Conservation (phyloP, 1,284 basidiomycete species). For the Chiua sp. region DNA sequence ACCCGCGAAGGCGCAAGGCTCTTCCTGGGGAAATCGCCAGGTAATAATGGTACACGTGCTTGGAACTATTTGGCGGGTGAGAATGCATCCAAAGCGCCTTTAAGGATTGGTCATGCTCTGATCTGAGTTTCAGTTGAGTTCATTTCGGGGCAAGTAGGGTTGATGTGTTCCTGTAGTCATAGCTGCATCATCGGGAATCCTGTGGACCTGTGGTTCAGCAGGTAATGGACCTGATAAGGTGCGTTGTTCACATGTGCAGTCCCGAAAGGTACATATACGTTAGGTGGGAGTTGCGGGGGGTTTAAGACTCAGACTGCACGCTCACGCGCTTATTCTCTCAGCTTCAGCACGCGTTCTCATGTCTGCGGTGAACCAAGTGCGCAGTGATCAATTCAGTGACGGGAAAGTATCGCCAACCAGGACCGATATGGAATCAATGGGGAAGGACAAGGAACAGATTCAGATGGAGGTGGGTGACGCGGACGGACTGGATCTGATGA, state of each 20-base stretch:
- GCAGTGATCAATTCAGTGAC: background rate
- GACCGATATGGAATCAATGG: background rate
- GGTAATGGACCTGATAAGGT: background rate
- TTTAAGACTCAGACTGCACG: background rate
- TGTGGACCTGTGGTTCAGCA: no score
- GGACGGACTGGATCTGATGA: slow-evolving; percentile 44
- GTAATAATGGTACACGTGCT: background rate
- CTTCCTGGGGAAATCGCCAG: background rate
- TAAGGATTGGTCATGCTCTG: no score
- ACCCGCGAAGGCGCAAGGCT: background rate
- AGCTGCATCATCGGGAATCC: no score
- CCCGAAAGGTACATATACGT: background rate
- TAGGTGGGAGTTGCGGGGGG: background rate
- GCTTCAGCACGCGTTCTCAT: background rate
- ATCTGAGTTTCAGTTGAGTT: background rate
- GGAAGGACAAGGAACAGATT: background rate
- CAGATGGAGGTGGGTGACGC: background rate
- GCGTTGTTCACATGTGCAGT: background rate
- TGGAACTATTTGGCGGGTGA: background rate
- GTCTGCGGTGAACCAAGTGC: no score
- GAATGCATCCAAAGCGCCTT: background rate
- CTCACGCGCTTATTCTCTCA: background rate
- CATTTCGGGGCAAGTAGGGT: background rate
- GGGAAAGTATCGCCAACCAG: background rate
- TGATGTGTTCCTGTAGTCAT: no score